Conservation (phyloP, 2,329 filamentous ascomycete species). For the Fusarium oligoseptatum region DNA sequence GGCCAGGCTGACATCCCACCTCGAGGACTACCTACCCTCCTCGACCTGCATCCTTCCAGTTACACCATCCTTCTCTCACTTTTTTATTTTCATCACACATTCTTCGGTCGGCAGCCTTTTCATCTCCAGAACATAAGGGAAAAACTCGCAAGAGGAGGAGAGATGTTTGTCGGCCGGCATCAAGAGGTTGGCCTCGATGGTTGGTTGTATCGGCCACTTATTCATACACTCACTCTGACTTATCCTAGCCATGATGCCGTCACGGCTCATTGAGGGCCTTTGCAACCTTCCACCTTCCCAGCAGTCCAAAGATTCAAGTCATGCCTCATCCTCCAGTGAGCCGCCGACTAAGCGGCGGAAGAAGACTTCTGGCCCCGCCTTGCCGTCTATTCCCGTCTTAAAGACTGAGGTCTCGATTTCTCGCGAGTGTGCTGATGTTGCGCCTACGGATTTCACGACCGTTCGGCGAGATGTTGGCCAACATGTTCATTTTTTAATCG, state of each 20-base stretch:
- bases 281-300: conserved; percentile 36
- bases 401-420: conserved; percentile 44
- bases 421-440: conserved; percentile 40
- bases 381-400: conserved; percentile 45
- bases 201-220: conserved; percentile 28
- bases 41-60: conserved; percentile 29
- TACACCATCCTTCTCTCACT: conserved; percentile 10
- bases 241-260: conserved; percentile 44
- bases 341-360: conserved; percentile 51
- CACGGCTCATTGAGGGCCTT: conserved; percentile 40
- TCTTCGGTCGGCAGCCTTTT: not conserved
- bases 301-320: conserved; percentile 5
- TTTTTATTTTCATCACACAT: conserved; percentile 7
- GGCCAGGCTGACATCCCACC: conserved; percentile 42
- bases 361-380: conserved; percentile 22
- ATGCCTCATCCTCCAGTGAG: conserved; percentile 27
- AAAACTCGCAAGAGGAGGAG: not conserved
- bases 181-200: conserved; percentile 44
- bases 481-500: conserved; percentile 41
- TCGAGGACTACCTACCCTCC: conserved; percentile 27
- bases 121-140: not conserved
- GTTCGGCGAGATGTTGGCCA: conserved; percentile 38
- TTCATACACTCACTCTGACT: conserved; percentile 1
- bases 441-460: conserved; percentile 11
- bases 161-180: not conserved